Evolutionary conservation across 495 filamentous ascomycete species (phyloP).

Genomic region (Evernia prunastri): DNA sequence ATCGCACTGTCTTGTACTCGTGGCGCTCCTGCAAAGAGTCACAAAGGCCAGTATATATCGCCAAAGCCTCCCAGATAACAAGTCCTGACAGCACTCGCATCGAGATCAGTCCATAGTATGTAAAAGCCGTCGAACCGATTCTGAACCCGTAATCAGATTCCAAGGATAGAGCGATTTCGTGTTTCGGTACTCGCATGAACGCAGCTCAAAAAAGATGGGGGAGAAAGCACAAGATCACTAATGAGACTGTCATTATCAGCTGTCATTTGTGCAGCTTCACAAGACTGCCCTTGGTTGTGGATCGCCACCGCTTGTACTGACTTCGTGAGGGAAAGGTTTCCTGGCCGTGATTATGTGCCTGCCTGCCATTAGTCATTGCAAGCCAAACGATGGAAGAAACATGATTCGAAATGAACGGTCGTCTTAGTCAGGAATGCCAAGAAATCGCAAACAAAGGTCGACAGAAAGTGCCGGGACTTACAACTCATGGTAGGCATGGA

Average conservation of each 20-base stretch:
- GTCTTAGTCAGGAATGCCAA: conserved; percentile 7
- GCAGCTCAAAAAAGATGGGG: background rate
- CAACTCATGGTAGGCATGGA: conserved; percentile 70
- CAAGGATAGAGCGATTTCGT: background rate
- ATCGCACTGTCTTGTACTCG: background rate
- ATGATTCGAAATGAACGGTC: background rate
- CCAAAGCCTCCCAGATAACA: background rate
- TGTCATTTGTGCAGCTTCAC: background rate
- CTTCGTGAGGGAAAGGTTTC: conserved; percentile 13
- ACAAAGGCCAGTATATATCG: background rate
- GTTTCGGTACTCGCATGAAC: background rate
- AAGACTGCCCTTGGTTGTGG: conserved; percentile 2
- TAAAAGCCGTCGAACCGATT: background rate
- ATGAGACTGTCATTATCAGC: background rate
- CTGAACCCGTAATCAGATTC: background rate
- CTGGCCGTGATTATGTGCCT: conserved; percentile 26
- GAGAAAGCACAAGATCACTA: background rate
- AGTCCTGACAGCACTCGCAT: background rate
- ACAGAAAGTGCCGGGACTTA: conserved; percentile 6
- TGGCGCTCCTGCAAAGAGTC: background rate
- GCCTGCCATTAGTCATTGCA: conserved; percentile 5
- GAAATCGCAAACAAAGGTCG: background rate
- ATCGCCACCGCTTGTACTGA: background rate
- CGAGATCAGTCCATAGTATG: background rate
- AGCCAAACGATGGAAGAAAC: background rate